Base-by-base conservation (phyloP, 352 stramenopile genomes). In the Phytophthora capsici region DNA sequence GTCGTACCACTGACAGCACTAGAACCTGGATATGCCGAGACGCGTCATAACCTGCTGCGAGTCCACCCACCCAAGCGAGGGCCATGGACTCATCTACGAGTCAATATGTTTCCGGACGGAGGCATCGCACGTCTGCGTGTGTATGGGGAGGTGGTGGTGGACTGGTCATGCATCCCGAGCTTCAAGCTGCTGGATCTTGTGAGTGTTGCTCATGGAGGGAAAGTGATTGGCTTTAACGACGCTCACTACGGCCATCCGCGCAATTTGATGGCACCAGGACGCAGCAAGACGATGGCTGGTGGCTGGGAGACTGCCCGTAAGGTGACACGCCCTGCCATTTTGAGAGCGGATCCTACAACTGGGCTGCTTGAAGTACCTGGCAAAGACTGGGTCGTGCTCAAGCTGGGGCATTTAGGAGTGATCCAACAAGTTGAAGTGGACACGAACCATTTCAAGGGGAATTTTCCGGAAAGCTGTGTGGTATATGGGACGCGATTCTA, bases 381-480 rank as follows among this genome's bases (percentile, higher is more conserved):
- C 1, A 96, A 90, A 57, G 96, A 99, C 80, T 99, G 90, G 91
- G 78, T 88, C 2, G 79, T 98, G 47, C 73, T 98, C 22, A 95
- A 97, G 53, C 71, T 99, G 17, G 96, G 95, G 16, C 82, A 91
- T 30, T 40, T 77, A 13, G 83, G 82, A 7, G 68, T 91, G 43
- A 80, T 96, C 38, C 65, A 87, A 14, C 62, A 86, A 22, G 48
- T 94, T 38, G 86, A 93, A 44, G 81, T 98, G 5, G 96, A 98
- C 76, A 99, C 96, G 9, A 95, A 97, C 66, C 92, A 98, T 75
- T 98, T 97, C 66, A 97, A 96, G 59, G 95, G 95, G 56, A 99
- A 99, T 66, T 98, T 97, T 63, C 95, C 96, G 0, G 93, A 98
- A 75, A 97, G 84, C 63, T 92, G 88, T 50, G 58, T 80, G 0